Percentiles rank a stretch among this genome's conserved stretches.
These are phyloP conservation scores for Ustulina deusta DNA, from an alignment of 2,329 filamentous ascomycete species.

Conservation along the genomic window DNA sequence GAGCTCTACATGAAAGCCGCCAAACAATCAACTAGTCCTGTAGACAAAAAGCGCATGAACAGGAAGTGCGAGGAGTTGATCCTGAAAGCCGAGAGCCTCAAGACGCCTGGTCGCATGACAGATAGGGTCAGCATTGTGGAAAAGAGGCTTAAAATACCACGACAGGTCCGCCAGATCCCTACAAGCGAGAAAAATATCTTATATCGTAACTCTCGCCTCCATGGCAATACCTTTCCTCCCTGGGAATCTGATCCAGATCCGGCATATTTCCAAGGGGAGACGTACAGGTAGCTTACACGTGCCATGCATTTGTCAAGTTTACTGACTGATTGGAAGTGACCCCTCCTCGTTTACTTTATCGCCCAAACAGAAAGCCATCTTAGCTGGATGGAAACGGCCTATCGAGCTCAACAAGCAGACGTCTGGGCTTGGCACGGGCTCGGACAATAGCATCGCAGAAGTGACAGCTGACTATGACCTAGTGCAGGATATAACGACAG, in stretches of 20 bases:
- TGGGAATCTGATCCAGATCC: conserved; percentile 76
- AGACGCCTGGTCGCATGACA: conserved; percentile 54
- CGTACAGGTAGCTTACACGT: conserved; percentile 70
- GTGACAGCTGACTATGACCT: conserved; percentile 76
- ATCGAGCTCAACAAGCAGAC: conserved; percentile 69
- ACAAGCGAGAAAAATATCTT: conserved; percentile 82
- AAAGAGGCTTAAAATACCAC: conserved; percentile 50
- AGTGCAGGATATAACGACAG: conserved; percentile 94
- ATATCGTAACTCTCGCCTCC: conserved; percentile 80
- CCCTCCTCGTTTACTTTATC: conserved; percentile 78
- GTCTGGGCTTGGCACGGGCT: conserved; percentile 6
- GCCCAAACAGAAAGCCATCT: conserved; percentile 76
- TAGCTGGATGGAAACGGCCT: conserved; percentile 86
- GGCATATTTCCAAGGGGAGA: conserved; percentile 70
- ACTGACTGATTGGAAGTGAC: conserved; percentile 67
- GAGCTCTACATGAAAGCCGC: conserved; percentile 86
- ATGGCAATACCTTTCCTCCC: conserved; percentile 85
- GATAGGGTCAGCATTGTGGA: conserved; percentile 43
- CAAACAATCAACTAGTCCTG: conserved; percentile 67
- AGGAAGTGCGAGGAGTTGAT: conserved; percentile 78
- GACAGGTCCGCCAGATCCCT: conserved; percentile 70
- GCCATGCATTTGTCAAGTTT: not conserved
- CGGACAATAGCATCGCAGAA: conserved; percentile 45
- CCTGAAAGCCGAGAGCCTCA: conserved; percentile 79
- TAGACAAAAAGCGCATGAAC: conserved; percentile 75